phyloP scores from a whole-genome alignment of 495 filamentous ascomycete species.

The Lichenothelia convexa region DNA sequence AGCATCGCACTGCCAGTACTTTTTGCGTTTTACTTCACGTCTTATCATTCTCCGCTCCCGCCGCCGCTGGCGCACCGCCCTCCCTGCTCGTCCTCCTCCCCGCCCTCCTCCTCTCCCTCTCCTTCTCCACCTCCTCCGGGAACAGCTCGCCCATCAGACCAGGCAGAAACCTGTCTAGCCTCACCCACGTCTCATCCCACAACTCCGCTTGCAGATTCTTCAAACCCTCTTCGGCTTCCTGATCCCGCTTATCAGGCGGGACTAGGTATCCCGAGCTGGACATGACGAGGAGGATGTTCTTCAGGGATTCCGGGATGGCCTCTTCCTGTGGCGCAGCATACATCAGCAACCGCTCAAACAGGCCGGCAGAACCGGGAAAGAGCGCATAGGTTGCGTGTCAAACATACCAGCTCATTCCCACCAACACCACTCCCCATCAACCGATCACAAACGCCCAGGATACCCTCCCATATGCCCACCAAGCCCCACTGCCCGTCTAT shows the following conservation, averaged over 20 bases:
- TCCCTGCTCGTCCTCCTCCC: constrained; percentile 3
- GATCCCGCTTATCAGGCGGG: constrained; percentile 47
- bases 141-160: constrained; percentile 37
- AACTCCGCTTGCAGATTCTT: constrained; percentile 35
- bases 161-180: constrained; percentile 79
- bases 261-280: constrained; percentile 71
- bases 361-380: neutral
- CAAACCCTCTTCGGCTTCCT: constrained; percentile 18
- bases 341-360: constrained; percentile 1
- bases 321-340: constrained; percentile 44
- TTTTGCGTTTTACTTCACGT: too few species aligned
- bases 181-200: constrained; percentile 70
- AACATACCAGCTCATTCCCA: constrained; percentile 56
- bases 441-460: constrained; percentile 86
- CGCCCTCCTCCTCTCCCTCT: constrained; percentile 1
- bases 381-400: neutral
- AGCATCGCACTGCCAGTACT: too few species aligned
- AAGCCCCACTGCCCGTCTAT: too few species aligned
- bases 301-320: constrained; percentile 85
- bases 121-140: constrained; percentile 19
- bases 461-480: constrained; percentile 81
- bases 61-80: constrained; percentile 4
- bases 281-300: constrained; percentile 96
- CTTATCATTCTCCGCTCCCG: neutral
- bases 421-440: constrained; percentile 94